Evolutionary conservation across 2,329 filamentous ascomycete genomes (phyloP).

Genomic region (Lasiodiplodia theobromae): DNA sequence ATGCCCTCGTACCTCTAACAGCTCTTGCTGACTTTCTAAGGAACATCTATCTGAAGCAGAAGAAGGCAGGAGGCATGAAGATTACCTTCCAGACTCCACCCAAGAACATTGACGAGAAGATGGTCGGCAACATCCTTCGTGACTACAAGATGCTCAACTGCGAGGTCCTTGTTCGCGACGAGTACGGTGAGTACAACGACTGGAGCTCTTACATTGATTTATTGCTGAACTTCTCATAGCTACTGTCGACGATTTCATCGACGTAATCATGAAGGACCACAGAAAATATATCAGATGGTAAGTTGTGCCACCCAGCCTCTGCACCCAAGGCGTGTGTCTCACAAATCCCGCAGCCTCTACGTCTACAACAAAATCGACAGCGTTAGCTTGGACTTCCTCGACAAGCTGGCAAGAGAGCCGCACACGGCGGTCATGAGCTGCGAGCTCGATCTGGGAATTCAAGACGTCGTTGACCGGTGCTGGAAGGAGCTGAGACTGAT

Average conservation of each 20-base stretch:
- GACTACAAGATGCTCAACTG: constrained; percentile 99
- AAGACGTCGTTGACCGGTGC: constrained; percentile 91
- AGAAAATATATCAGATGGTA: constrained; percentile 88
- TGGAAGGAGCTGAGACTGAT: constrained; percentile 94
- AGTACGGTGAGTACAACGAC: constrained; percentile 65
- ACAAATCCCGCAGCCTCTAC: constrained; percentile 69
- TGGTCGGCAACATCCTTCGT: constrained; percentile 95
- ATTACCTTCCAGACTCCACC: constrained; percentile 92
- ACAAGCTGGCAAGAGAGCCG: constrained; percentile 89
- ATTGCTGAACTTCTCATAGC: constrained; percentile 53
- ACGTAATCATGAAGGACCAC: constrained; percentile 99
- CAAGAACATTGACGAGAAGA: constrained; percentile 93
- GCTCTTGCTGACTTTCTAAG: constrained; percentile 51
- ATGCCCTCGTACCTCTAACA: constrained; percentile 56
- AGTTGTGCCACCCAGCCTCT: not conserved
- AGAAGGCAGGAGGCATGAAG: constrained; percentile 98
- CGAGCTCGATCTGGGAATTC: constrained; percentile 90
- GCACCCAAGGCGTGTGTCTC: not conserved
- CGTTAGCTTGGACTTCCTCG: constrained; percentile 90
- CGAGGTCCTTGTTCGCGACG: constrained; percentile 93
- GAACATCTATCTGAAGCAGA: constrained; percentile 96
- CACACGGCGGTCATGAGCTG: constrained; percentile 97
- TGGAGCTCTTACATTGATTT: constrained; percentile 15
- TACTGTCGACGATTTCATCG: constrained; percentile 97
- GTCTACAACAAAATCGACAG: constrained; percentile 99